Evolutionary conservation across 2,329 filamentous ascomycete genomes (phyloP), one percentile per base, ranked within the genome.

Genomic region (Chrysoporthe austroafricana): DNA sequence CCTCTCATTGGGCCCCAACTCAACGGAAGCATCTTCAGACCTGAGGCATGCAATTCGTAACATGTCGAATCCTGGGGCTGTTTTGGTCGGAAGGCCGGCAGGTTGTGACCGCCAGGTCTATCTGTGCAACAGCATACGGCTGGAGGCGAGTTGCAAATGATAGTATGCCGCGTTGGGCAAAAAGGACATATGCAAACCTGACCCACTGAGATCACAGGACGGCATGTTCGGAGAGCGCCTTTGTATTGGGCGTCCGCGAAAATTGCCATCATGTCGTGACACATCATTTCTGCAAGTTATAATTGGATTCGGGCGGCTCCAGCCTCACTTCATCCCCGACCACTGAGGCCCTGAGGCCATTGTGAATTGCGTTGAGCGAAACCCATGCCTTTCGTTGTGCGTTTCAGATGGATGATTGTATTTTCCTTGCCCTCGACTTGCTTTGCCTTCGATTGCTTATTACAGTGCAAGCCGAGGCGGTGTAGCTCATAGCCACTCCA

Each of bases 141-240:
- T 67, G 50, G 26, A 42, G 21, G 16, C 52, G 64, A 46, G 18
- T 34, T 54, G 48, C 46, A 32, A 67, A 59, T 58, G 62, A 46
- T 42, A 62, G 48, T 34, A 52, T n/a, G 56, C 43, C 63, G 48
- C n/a, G 4, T 44, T n/a, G 57, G 44, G 43, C n/a, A 57, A n/a
- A 14, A 50, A 39, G 11, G 7, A n/a, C 21, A 36, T 21, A 63
- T 56, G 56, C 42, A 46, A 48, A 39, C 32, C 42, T 61, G 32
- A 6, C 4, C n/a, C 21, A 32, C 34, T 18, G 32, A 56, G 66
- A 60, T 26, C 26, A 18, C 26, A 34, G n/a, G 26, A 21, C 54
- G 9, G 16, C 44, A 46, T 46, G 13, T 14, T n/a, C 14, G 13
- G 11, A 46, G 36, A 39, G 36, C 36, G 32, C 39, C 56, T 16